Percentiles rank a stretch among this genome's conserved stretches.
These are phyloP conservation scores for Hypoxylon fuscum DNA, from an alignment of 495 filamentous ascomycete genomes.

Conservation along the genomic window DNA sequence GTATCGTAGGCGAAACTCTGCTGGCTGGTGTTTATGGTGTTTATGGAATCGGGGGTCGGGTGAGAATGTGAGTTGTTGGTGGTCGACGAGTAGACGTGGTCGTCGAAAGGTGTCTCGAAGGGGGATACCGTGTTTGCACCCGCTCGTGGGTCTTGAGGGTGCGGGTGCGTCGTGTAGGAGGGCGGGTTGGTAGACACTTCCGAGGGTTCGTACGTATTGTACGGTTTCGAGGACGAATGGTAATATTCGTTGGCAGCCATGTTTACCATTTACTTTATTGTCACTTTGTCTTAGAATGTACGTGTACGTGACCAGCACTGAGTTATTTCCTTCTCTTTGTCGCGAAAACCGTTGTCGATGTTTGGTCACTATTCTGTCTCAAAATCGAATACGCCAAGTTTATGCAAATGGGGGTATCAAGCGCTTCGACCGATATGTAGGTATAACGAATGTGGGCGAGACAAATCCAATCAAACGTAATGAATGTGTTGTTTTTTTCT, in stretches of 20 bases:
- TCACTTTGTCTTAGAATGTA: no score
- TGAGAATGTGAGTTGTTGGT: conserved; percentile 54
- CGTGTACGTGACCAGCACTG: conserved; percentile 24
- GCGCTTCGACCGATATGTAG: neutral
- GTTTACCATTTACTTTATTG: conserved; percentile 27
- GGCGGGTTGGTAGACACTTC: conserved; percentile 36
- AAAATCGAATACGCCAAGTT: neutral
- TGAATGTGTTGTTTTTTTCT: no score
- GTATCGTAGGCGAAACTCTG: conserved; percentile 61
- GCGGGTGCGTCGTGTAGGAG: conserved; percentile 52
- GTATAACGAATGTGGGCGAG: conserved; percentile 21
- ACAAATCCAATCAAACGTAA: conserved; percentile 22
- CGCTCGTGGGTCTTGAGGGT: conserved; percentile 41
- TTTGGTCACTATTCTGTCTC: neutral
- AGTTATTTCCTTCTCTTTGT: neutral
- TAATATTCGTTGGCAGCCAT: conserved; percentile 92
- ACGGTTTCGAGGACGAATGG: conserved; percentile 58
- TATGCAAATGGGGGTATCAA: neutral
- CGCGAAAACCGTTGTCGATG: neutral
- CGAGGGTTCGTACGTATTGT: conserved; percentile 43
- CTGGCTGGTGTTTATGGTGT: conserved; percentile 43
- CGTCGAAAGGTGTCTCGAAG: conserved; percentile 68
- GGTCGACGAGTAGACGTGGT: conserved; percentile 69
- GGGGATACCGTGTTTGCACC: conserved; percentile 51
- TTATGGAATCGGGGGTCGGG: conserved; percentile 31